These are phyloP conservation scores for Umbelopsis ramanniana DNA, from an alignment of 192 early-diverging fungal genomes.

Conservation along the genomic window DNA sequence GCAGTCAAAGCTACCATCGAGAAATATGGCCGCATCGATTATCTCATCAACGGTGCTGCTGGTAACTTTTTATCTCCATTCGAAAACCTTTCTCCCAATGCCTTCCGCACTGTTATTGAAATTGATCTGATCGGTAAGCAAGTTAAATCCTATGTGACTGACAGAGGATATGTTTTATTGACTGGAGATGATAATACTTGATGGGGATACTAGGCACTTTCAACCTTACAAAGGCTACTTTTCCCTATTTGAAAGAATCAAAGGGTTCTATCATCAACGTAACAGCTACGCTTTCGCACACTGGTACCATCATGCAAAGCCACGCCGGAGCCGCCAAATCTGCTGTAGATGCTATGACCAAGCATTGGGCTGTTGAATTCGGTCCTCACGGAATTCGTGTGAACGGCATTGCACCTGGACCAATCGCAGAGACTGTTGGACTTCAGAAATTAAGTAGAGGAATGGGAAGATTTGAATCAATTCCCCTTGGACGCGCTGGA, in stretches of 20 bases:
- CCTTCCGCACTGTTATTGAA: constrained; percentile 71
- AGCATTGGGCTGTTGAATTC: constrained; percentile 71
- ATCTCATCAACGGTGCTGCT: constrained; percentile 61
- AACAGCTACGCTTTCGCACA: constrained; percentile 70
- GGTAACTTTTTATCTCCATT: constrained; percentile 78
- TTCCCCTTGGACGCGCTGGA: constrained; percentile 46
- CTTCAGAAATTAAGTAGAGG: constrained; percentile 38
- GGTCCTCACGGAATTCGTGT: constrained; percentile 73
- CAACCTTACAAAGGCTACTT: constrained; percentile 73
- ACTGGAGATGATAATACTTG: constrained; percentile 20
- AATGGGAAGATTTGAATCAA: neutral
- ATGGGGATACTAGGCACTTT: constrained; percentile 61
- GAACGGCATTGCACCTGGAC: constrained; percentile 70
- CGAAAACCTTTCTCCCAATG: constrained; percentile 68
- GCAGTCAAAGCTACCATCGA: constrained; percentile 65
- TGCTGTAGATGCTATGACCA: constrained; percentile 55
- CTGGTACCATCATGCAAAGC: constrained; percentile 50
- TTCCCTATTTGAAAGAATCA: constrained; percentile 68
- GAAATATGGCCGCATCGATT: constrained; percentile 68
- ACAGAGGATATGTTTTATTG: neutral
- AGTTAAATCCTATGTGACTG: neutral
- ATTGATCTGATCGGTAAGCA: constrained; percentile 47
- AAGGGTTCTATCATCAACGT: constrained; percentile 73
- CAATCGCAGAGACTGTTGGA: constrained; percentile 50
- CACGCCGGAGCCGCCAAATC: constrained; percentile 42